These are phyloP conservation scores for Scutellaria minor DNA, from an alignment of 257 asterid genomes.

Conservation along the genomic window DNA sequence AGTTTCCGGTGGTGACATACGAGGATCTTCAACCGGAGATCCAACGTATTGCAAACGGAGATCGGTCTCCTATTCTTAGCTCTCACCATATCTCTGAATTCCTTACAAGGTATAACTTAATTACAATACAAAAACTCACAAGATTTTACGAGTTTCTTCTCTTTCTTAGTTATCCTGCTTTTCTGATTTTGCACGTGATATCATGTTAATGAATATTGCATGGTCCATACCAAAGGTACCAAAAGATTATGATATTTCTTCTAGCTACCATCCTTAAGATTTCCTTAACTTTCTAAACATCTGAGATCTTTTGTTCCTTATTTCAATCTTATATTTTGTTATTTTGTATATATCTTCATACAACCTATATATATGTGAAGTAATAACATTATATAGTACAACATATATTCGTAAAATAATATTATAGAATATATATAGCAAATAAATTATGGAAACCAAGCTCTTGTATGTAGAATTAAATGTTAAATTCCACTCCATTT, in stretches of 20 bases:
- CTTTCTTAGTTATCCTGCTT: neutral
- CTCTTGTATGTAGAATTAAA: too few relatives aligned
- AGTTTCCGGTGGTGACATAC: constrained; percentile 64
- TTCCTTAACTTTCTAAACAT: neutral
- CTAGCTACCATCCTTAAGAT: neutral
- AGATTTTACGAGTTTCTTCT: neutral
- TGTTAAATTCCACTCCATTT: too few relatives aligned
- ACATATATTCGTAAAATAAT: too few relatives aligned
- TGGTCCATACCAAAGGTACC: neutral
- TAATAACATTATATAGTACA: too few relatives aligned
- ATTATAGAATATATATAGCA: too few relatives aligned
- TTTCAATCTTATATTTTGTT: too few relatives aligned
- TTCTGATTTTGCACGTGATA: neutral
- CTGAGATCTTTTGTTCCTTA: neutral
- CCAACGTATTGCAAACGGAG: constrained; percentile 75
- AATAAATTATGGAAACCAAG: too few relatives aligned
- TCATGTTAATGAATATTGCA: neutral
- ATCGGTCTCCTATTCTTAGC: constrained; percentile 65
- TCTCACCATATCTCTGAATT: constrained; percentile 76
- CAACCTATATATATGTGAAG: too few relatives aligned
- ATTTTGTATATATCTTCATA: too few relatives aligned
- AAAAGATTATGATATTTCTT: neutral
- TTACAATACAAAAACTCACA: neutral
- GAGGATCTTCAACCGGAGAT: constrained; percentile 80
- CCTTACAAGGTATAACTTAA: constrained; percentile 65